phyloP scores from a whole-genome alignment of 2,329 filamentous ascomycete genomes.

The Pyricularia pennisetigena region DNA sequence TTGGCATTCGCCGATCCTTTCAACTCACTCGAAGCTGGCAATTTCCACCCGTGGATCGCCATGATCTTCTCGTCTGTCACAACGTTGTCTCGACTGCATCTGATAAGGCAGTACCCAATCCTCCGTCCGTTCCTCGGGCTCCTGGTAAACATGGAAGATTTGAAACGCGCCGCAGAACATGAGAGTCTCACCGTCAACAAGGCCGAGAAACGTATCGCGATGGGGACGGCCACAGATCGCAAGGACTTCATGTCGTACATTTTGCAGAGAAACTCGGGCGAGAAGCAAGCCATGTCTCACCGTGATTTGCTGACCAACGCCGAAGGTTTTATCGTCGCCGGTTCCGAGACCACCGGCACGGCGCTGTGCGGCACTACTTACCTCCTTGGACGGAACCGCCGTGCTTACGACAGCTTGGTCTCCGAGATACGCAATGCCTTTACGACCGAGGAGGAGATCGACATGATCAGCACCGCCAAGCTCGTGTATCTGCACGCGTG shows the following conservation, averaged over 20 bases:
- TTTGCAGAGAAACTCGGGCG: neutral
- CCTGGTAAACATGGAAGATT: too few relatives aligned
- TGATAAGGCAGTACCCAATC: too few relatives aligned
- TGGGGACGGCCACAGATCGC: neutral
- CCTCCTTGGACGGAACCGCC: constrained; percentile 12
- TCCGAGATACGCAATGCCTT: neutral
- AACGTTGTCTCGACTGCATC: too few relatives aligned
- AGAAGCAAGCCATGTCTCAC: neutral
- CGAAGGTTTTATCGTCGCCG: constrained; percentile 12
- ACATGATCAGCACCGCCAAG: neutral
- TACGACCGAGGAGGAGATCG: neutral
- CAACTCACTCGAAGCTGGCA: constrained; percentile 7
- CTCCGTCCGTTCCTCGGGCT: too few relatives aligned
- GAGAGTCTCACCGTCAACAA: neutral
- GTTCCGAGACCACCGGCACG: constrained; percentile 16
- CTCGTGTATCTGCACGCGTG: constrained; percentile 20
- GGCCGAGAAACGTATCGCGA: neutral
- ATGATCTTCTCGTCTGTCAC: constrained; percentile 11
- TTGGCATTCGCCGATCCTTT: constrained; percentile 52
- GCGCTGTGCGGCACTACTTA: constrained; percentile 7
- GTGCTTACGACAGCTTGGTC: constrained; percentile 7
- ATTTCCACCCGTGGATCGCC: constrained; percentile 11
- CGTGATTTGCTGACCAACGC: constrained; percentile 15
- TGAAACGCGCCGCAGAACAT: too few relatives aligned
- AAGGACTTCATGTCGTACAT: constrained; percentile 2